Conservation (phyloP, 495 filamentous ascomycete species). For the Xylaria nigripes region DNA sequence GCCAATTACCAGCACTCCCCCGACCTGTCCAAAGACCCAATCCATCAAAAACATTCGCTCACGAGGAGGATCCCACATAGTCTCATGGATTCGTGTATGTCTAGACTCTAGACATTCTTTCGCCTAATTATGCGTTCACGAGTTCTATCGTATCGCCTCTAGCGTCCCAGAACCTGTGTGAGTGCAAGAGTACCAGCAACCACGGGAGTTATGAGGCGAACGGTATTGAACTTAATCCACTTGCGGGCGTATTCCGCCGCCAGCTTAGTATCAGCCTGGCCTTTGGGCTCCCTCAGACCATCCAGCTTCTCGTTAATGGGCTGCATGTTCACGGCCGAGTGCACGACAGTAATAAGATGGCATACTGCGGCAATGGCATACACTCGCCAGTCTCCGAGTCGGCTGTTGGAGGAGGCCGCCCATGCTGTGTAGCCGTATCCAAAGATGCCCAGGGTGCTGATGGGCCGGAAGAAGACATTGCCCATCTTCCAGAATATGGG, state of each 20-base stretch:
- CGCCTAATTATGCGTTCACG: too few species aligned
- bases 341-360: slow-evolving; percentile 38
- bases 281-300: slow-evolving; percentile 26
- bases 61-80: too few species aligned
- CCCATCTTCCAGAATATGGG: slow-evolving; percentile 40
- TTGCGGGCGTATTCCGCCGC: slow-evolving; percentile 31
- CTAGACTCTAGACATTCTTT: too few species aligned
- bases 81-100: too few species aligned
- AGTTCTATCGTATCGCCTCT: background rate
- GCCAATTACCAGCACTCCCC: background rate
- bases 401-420: slow-evolving; percentile 14
- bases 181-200: slow-evolving; percentile 36
- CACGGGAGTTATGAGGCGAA: slow-evolving; percentile 32
- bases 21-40: background rate
- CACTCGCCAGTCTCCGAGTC: slow-evolving; percentile 31
- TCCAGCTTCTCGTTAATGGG: slow-evolving; percentile 41
- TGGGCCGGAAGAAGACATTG: slow-evolving; percentile 43
- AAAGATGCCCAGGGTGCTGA: slow-evolving; percentile 38
- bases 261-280: slow-evolving; percentile 20
- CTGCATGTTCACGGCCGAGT: slow-evolving; percentile 44
- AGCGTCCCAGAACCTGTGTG: slow-evolving; percentile 24
- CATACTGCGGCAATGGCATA: slow-evolving; percentile 32
- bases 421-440: slow-evolving; percentile 37
- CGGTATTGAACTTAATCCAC: slow-evolving; percentile 32
- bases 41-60: background rate